Evolutionary conservation across 495 filamentous ascomycete genomes (phyloP), one percentile per base, ranked within the genome.

Genomic region (Hypoxylon subgilvum): DNA sequence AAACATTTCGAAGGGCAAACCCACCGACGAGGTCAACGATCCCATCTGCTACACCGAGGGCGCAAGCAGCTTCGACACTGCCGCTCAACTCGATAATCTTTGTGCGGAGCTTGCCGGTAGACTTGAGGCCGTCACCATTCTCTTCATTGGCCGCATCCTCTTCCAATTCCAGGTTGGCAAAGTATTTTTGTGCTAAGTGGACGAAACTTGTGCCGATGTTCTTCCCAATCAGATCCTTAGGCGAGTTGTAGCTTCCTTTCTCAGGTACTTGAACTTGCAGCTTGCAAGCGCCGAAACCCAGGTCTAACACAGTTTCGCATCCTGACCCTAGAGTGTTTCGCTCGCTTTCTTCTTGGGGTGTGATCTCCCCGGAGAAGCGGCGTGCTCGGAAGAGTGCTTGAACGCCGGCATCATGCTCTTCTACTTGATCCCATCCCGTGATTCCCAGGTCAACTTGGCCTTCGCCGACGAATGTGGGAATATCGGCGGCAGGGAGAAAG

Each of bases 121-220:
- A 56, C 42, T 63, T 21, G 43, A 45, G 40, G 27, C 45, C 1
- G 8, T 36, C 34, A 40, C 43, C 35, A 21, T 18, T 14, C 12
- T 31, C 39, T 28, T 34, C 60, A 14, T 35, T 71, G 44, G 52
- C 56, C 56, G 59, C 72, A 38, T 74, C 76, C 57, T 72, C 69
- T 48, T 72, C 71, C 63, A 59, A 66, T 74, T 97, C 94, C 36
- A 98, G 70, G 22, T 80, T 74, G 21, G 83, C 76, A 77, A 98
- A 98, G 73, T 95, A 97, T 38, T 85, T 78, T 62, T 83, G 79
- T 10, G 91, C 80, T 43, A 98, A 79, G 46, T 87, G 84, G 22
- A 89, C 90, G 71, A 98, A 98, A 75, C 93, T 97, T 13, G 95
- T 97, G 30, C 91, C 90, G 35, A 98, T 88, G 66, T 93, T 96